Conservation (phyloP, 2,329 filamentous ascomycete species). For the Fusarium concolor region DNA sequence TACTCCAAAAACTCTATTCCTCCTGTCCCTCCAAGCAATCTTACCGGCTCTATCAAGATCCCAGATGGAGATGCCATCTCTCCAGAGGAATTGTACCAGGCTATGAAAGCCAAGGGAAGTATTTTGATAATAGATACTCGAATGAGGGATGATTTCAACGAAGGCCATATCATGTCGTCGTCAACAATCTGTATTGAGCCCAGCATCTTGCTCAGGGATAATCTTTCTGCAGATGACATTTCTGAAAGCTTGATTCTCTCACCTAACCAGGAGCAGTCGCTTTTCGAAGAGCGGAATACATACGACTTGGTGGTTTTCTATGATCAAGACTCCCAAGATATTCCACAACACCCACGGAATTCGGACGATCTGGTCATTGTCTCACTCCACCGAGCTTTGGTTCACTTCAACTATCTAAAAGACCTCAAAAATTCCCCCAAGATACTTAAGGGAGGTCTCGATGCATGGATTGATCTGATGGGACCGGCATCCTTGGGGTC, state of each 20-base stretch:
- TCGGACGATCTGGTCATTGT: conserved; percentile 68
- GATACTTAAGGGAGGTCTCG: conserved; percentile 82
- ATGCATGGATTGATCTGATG: conserved; percentile 88
- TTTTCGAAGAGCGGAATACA: conserved; percentile 78
- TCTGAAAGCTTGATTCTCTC: conserved; percentile 77
- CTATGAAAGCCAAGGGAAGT: conserved; percentile 69
- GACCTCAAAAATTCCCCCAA: conserved; percentile 79
- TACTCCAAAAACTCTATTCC: conserved; percentile 44
- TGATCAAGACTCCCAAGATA: conserved; percentile 72
- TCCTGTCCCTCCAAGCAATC: conserved; percentile 54
- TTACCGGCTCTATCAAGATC: conserved; percentile 59
- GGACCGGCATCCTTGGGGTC: conserved; percentile 72
- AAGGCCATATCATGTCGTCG: conserved; percentile 87
- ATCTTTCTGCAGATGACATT: conserved; percentile 71
- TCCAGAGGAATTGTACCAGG: conserved; percentile 76
- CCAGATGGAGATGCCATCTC: conserved; percentile 70
- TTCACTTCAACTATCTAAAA: conserved; percentile 84
- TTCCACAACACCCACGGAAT: conserved; percentile 55
- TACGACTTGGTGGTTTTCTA: conserved; percentile 94
- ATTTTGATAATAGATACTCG: conserved; percentile 90
- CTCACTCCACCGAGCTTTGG: conserved; percentile 81
- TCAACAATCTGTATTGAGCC: conserved; percentile 93
- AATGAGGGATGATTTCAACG: conserved; percentile 81
- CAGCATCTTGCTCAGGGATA: conserved; percentile 74
- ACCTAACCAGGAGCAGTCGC: conserved; percentile 76